These are phyloP conservation scores for Epicoccum nigrum DNA, from an alignment of 2,329 filamentous ascomycete genomes.

Conservation along the genomic window DNA sequence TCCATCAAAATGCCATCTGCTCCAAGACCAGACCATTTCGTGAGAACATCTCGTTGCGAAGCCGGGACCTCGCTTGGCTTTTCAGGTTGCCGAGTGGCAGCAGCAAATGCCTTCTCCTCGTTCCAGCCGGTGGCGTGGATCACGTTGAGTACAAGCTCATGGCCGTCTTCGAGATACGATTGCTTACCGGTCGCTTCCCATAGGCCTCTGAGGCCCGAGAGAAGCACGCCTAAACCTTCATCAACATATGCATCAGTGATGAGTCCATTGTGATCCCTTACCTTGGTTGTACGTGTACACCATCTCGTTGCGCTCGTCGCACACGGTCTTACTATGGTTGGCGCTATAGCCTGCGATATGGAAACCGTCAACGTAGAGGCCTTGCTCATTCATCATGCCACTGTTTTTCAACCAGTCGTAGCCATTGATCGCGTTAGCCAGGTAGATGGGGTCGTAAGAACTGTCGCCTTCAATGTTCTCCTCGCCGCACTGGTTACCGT, in stretches of 20 bases:
- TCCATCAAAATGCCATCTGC: slow-evolving; percentile 84
- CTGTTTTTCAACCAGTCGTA: slow-evolving; percentile 81
- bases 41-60: not conserved
- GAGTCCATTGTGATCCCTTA: not conserved
- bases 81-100: slow-evolving; percentile 2
- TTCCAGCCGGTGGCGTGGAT: slow-evolving; percentile 79
- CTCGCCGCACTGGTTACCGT: slow-evolving; percentile 19
- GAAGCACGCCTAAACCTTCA: slow-evolving; percentile 60
- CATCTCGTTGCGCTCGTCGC: slow-evolving; percentile 83
- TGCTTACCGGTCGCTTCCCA: slow-evolving; percentile 78
- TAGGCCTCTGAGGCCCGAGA: slow-evolving; percentile 79
- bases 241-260: not conserved
- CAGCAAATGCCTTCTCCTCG: slow-evolving; percentile 32
- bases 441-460: slow-evolving; percentile 65
- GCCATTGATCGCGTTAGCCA: slow-evolving; percentile 74
- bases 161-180: slow-evolving; percentile 77
- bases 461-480: not conserved
- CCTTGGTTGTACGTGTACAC: slow-evolving; percentile 97
- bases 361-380: slow-evolving; percentile 85
- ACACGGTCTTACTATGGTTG: slow-evolving; percentile 69
- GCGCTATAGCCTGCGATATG: slow-evolving; percentile 72
- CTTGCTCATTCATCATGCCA: slow-evolving; percentile 78
- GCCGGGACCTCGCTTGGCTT: slow-evolving; percentile 11
- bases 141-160: slow-evolving; percentile 74
- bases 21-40: slow-evolving; percentile 74